Evolutionary conservation across 139 green algal species (phyloP).

Genomic region (Chlamydomonas sphaeroides): DNA sequence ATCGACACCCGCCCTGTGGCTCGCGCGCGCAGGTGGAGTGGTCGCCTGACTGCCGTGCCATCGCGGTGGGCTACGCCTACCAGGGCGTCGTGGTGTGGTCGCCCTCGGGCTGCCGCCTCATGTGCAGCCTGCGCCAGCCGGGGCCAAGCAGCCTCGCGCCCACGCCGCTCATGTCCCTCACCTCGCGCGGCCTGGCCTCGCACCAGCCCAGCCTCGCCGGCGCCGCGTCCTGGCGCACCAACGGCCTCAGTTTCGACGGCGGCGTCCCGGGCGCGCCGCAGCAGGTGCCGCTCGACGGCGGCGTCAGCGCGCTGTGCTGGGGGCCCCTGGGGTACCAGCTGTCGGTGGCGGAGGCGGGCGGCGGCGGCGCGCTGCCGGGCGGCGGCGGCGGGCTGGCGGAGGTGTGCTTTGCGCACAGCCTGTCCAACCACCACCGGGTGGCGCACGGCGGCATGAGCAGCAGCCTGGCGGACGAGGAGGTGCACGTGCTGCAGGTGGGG

Average conservation of each 20-base stretch:
- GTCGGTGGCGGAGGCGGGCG: constrained; percentile 49
- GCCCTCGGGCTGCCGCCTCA: constrained; percentile 80
- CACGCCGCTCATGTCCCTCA: not conserved
- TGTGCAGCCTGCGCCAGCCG: constrained; percentile 79
- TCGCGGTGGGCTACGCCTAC: constrained; percentile 70
- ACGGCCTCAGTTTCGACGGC: not conserved
- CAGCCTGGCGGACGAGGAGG: constrained; percentile 53
- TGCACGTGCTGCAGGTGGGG: constrained; percentile 77
- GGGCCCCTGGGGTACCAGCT: constrained; percentile 69
- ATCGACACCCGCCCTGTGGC: too few relatives aligned
- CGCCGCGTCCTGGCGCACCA: too few relatives aligned
- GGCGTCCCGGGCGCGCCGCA: not conserved
- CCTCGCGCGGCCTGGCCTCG: too few relatives aligned
- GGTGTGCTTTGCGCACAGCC: constrained; percentile 70
- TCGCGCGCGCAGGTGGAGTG: constrained; percentile 61
- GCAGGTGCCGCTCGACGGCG: constrained; percentile 53
- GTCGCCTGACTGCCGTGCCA: constrained; percentile 73
- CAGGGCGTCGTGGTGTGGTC: constrained; percentile 82
- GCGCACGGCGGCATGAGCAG: constrained; percentile 30
- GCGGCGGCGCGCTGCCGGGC: constrained; percentile 24
- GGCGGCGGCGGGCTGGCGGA: constrained; percentile 56
- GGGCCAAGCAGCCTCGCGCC: not conserved
- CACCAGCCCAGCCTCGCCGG: too few relatives aligned
- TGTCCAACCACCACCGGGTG: constrained; percentile 57
- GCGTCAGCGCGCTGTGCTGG: constrained; percentile 70